A percentile compares a stretch with the other conserved stretches of the same genome.
phyloP scores from a whole-genome alignment of 2,329 filamentous ascomycete species.

The Nannizziopsis arthrosporioides region DNA sequence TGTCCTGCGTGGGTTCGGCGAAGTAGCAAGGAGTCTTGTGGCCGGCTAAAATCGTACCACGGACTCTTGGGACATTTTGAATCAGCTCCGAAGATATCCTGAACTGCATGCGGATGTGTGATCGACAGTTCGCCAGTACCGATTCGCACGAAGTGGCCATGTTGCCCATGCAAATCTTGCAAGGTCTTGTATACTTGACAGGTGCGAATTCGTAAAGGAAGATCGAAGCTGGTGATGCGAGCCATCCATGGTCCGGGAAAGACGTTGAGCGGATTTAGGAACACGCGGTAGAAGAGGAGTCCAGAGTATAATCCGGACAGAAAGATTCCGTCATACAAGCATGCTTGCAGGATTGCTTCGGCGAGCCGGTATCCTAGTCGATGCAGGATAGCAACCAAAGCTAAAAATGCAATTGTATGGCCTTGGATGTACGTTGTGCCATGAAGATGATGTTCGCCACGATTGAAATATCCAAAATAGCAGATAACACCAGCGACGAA shows the following conservation, averaged over 20 bases:
- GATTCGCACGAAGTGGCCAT: conserved; percentile 23
- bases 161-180: conserved; percentile 18
- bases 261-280: conserved; percentile 19
- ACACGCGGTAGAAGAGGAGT: conserved; percentile 21
- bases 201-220: not conserved
- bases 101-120: conserved; percentile 13
- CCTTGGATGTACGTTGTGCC: no score
- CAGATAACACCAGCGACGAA: no score
- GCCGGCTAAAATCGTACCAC: conserved; percentile 20
- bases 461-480: no score
- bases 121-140: conserved; percentile 18
- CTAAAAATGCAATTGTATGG: no score
- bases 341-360: no score
- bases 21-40: conserved; percentile 18
- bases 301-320: conserved; percentile 10
- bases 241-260: conserved; percentile 22
- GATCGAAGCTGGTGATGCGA: conserved; percentile 18
- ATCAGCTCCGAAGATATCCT: conserved; percentile 14
- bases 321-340: not conserved
- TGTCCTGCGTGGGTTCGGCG: conserved; percentile 19
- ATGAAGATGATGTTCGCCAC: no score
- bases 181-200: conserved; percentile 2
- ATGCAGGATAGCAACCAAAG: no score
- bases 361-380: no score
- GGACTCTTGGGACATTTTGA: conserved; percentile 19